These are phyloP conservation scores for Phytophthora kernoviae DNA, from an alignment of 352 stramenopile genomes.

Conservation along the genomic window DNA sequence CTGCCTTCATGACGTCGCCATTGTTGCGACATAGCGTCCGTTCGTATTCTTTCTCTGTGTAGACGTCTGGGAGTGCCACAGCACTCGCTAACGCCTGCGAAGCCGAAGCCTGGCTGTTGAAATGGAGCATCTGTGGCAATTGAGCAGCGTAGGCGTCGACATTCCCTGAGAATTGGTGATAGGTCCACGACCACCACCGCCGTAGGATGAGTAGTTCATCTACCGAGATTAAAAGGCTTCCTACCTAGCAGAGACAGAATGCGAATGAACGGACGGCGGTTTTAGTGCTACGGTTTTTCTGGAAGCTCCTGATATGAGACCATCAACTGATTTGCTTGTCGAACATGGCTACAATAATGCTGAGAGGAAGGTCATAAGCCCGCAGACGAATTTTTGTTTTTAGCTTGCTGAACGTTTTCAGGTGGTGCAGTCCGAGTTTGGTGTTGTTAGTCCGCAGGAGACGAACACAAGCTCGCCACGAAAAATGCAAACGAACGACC, in stretches of 20 bases:
- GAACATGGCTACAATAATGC: not conserved
- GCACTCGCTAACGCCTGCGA: conserved; percentile 70
- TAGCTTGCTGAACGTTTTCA: too few species aligned
- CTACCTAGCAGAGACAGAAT: conserved; percentile 3
- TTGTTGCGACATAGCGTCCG: conserved; percentile 69
- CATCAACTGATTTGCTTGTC: not conserved
- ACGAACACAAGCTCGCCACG: too few species aligned
- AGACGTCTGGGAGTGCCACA: conserved; percentile 68
- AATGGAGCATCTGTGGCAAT: conserved; percentile 32
- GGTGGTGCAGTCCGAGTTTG: too few species aligned
- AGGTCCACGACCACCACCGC: conserved; percentile 22
- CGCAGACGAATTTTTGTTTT: too few species aligned
- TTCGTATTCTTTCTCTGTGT: conserved; percentile 52
- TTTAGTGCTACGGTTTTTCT: not conserved
- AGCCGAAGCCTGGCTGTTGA: conserved; percentile 38
- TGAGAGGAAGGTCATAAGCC: too few species aligned
- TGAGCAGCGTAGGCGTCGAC: conserved; percentile 37
- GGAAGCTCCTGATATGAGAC: not conserved
- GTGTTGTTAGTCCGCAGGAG: too few species aligned
- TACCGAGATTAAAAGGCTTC: not conserved
- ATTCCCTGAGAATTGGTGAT: conserved; percentile 16
- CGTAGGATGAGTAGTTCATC: conserved; percentile 33
- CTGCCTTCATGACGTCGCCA: conserved; percentile 70
- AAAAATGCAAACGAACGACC: too few species aligned
- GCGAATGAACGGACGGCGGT: not conserved